Evolutionary conservation across 2,329 filamentous ascomycete species (phyloP).

Genomic region (Colletotrichum sojae): DNA sequence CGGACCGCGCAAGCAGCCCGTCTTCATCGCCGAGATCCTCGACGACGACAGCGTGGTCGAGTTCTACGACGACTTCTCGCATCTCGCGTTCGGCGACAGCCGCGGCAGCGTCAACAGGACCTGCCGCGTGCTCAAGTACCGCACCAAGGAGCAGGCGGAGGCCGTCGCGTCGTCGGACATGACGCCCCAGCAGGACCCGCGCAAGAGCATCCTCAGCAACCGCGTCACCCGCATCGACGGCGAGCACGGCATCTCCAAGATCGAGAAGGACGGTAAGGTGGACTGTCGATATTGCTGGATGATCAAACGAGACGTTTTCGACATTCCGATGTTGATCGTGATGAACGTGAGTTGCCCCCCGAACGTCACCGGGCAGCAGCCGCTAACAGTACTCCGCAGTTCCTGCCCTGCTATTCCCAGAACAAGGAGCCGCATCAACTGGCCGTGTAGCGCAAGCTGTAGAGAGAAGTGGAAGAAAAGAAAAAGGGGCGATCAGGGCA

Average conservation of each 20-base stretch:
- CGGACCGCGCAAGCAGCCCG: conserved; percentile 74
- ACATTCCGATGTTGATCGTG: conserved; percentile 98
- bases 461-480: conserved; percentile 2
- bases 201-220: conserved; percentile 68
- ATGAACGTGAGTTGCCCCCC: conserved; percentile 85
- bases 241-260: conserved; percentile 83
- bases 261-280: conserved; percentile 91
- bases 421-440: conserved; percentile 70
- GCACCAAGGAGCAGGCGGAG: conserved; percentile 74
- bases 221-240: conserved; percentile 75
- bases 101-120: conserved; percentile 86
- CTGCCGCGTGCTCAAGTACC: conserved; percentile 92
- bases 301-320: conserved; percentile 96
- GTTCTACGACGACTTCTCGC: conserved; percentile 96
- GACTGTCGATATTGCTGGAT: conserved; percentile 98
- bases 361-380: not conserved
- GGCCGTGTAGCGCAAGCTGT: conserved; percentile 59
- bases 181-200: conserved; percentile 61
- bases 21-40: conserved; percentile 92
- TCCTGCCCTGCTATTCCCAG: conserved; percentile 72
- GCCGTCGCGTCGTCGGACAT: conserved; percentile 44
- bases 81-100: conserved; percentile 92
- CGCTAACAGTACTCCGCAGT: conserved; percentile 55
- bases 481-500: conserved; percentile 37
- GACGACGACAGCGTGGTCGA: conserved; percentile 94